Percentiles rank a stretch among this genome's conserved stretches.
These are phyloP conservation scores for Rachicladosporium sp. DNA, from an alignment of 2,329 filamentous ascomycete species.

Conservation along the genomic window DNA sequence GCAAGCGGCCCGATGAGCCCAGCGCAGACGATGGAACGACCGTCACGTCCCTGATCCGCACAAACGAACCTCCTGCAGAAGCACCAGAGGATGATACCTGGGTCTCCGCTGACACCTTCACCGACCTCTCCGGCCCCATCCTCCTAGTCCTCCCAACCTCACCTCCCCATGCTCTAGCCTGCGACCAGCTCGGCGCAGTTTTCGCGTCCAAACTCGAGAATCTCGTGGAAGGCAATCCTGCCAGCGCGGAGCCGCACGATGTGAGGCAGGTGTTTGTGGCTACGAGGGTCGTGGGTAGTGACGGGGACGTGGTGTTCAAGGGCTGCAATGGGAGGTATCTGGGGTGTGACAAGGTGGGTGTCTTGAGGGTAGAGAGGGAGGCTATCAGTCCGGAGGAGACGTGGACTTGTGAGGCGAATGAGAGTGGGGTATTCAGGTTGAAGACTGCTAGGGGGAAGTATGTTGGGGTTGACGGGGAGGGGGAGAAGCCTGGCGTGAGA, in stretches of 20 bases:
- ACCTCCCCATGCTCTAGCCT: conserved; percentile 62
- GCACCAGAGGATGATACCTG: conserved; percentile 69
- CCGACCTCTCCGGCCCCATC: conserved; percentile 70
- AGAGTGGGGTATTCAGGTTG: conserved; percentile 15
- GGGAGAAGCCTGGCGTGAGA: conserved; percentile 50
- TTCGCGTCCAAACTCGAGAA: conserved; percentile 78
- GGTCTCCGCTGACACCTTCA: conserved; percentile 67
- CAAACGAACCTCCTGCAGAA: conserved; percentile 25
- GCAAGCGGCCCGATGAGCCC: conserved; percentile 56
- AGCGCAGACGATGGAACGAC: conserved; percentile 22
- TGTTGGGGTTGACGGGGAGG: conserved; percentile 42
- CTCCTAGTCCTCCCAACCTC: conserved; percentile 71
- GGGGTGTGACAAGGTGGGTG: conserved; percentile 70
- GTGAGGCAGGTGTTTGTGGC: conserved; percentile 93
- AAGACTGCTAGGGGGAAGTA: conserved; percentile 51
- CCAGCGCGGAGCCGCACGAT: conserved; percentile 88
- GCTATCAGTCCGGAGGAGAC: conserved; percentile 70
- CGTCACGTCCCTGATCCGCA: conserved; percentile 22
- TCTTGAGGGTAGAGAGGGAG: conserved; percentile 63
- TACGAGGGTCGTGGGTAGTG: conserved; percentile 69
- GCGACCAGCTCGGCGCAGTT: conserved; percentile 75
- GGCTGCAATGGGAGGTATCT: conserved; percentile 85
- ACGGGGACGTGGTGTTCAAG: conserved; percentile 66
- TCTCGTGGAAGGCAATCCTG: conserved; percentile 67
- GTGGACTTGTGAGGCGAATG: too few relatives aligned